Evolutionary conservation across 2,329 filamentous ascomycete species (phyloP).

Genomic region (Davidsoniella virescens): DNA sequence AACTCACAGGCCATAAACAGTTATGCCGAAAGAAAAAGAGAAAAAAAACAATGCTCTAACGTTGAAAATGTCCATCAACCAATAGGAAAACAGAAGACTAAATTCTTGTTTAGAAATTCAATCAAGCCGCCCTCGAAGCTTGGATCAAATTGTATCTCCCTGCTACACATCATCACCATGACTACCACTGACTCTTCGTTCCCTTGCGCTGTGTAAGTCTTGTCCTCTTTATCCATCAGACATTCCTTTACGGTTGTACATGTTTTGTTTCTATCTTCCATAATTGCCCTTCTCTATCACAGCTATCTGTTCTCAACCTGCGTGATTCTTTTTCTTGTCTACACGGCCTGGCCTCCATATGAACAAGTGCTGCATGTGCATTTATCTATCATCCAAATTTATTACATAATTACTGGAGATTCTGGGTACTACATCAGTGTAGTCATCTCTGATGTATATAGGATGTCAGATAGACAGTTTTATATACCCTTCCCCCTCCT

Average conservation of each 20-base stretch:
- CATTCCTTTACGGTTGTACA: background rate
- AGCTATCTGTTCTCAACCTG: conserved; percentile 11
- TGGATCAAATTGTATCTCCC: conserved; percentile 1
- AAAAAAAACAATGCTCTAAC: too few relatives aligned
- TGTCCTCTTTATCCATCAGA: conserved; percentile 14
- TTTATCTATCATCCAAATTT: background rate
- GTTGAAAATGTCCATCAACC: too few relatives aligned
- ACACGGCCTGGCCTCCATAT: background rate
- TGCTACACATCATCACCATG: conserved; percentile 21
- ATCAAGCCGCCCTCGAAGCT: background rate
- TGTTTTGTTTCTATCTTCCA: background rate
- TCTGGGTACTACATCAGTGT: background rate
- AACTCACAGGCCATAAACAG: too few relatives aligned
- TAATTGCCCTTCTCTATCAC: conserved; percentile 5
- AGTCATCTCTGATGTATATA: too few relatives aligned
- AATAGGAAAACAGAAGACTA: too few relatives aligned
- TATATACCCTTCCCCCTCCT: background rate
- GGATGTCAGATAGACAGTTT: background rate
- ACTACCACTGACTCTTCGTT: conserved; percentile 32
- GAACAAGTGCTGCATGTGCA: background rate
- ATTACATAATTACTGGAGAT: background rate
- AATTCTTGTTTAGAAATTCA: too few relatives aligned
- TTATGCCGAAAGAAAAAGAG: too few relatives aligned
- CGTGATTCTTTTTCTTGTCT: background rate
- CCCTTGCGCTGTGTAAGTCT: conserved; percentile 45